Evolutionary conservation across 371 early-diverging fungal species (phyloP).

Genomic region (Coemansia sp.): DNA sequence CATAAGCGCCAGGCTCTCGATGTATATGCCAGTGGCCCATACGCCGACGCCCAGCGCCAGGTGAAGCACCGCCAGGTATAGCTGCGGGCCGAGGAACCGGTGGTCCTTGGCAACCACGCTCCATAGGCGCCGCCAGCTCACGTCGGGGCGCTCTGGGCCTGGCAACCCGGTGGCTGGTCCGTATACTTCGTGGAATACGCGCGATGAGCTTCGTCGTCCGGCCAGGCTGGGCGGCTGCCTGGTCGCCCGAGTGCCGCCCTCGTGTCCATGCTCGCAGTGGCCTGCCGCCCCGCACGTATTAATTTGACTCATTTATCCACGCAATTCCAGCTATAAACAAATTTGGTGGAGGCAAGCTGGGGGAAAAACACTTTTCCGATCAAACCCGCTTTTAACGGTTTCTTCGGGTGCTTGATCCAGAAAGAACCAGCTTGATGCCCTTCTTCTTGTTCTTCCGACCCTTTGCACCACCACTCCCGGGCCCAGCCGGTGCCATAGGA

Average conservation of each 20-base stretch:
- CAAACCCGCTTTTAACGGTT: conserved; percentile 12
- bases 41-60: conserved; percentile 12
- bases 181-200: conserved; percentile 14
- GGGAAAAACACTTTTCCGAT: too few species aligned
- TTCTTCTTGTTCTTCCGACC: conserved; percentile 16
- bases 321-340: not conserved
- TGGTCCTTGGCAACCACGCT: conserved; percentile 25
- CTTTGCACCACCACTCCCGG: not conserved
- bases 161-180: not conserved
- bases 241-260: not conserved
- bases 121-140: conserved; percentile 42
- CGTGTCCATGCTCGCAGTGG: too few species aligned
- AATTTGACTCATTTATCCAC: too few species aligned
- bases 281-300: too few species aligned
- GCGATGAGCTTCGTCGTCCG: not conserved
- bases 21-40: conserved; percentile 24
- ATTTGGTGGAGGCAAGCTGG: not conserved
- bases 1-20: conserved; percentile 28
- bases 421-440: conserved; percentile 26
- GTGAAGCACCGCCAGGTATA: conserved; percentile 23
- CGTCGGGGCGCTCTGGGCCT: not conserved
- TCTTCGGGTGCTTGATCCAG: conserved; percentile 37
- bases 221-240: not conserved
- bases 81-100: conserved; percentile 24
- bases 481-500: not conserved